Evolutionary conservation across 441 rosid genomes (phyloP).

Genomic region (Rhodomyrtus psidioides): DNA sequence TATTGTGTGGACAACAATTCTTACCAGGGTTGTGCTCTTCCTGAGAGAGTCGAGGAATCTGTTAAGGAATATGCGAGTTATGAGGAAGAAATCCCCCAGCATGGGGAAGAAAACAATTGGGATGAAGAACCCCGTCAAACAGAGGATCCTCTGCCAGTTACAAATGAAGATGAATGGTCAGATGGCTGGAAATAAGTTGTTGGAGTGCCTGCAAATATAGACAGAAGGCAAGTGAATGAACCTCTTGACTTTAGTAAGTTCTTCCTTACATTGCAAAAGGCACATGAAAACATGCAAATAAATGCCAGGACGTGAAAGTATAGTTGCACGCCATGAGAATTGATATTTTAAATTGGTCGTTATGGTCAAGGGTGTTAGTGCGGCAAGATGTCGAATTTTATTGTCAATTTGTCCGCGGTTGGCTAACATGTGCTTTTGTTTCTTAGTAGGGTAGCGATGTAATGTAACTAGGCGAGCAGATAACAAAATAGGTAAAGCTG

Average conservation of each 20-base stretch:
- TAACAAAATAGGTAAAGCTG: neutral
- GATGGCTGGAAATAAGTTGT: conserved; percentile 46
- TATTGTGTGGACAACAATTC: conserved; percentile 44
- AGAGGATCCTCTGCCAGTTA: conserved; percentile 21
- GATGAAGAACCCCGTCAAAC: conserved; percentile 8
- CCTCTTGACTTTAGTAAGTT: neutral
- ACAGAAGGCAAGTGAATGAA: neutral
- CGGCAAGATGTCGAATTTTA: neutral
- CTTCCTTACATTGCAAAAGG: neutral
- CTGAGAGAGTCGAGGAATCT: conserved; percentile 31
- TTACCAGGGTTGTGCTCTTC: conserved; percentile 53
- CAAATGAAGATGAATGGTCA: conserved; percentile 57
- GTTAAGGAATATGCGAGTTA: conserved; percentile 7
- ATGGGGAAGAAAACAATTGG: neutral
- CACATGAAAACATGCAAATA: neutral
- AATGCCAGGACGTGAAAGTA: neutral
- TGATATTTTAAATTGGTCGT: neutral
- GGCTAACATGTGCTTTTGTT: neutral
- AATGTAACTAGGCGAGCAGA: neutral
- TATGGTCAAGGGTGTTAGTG: neutral
- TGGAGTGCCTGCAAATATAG: neutral
- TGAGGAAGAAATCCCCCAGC: conserved; percentile 3
- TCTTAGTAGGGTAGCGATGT: neutral
- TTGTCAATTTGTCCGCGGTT: neutral
- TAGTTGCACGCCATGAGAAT: neutral